These are phyloP conservation scores for Sistotremastrum suecicum DNA, from an alignment of 768 basidiomycete species.

Conservation along the genomic window DNA sequence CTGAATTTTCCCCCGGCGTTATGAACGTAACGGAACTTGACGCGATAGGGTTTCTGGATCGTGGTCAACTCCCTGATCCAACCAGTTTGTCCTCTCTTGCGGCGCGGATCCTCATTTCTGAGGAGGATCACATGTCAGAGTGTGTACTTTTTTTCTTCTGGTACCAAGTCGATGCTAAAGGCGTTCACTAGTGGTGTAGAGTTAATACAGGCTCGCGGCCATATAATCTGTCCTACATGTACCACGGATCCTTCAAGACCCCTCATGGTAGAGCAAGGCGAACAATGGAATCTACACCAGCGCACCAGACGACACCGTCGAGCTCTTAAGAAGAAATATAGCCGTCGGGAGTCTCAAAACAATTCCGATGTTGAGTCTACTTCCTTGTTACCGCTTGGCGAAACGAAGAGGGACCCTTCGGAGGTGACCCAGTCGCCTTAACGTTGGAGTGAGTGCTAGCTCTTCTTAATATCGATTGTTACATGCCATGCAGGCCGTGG, in stretches of 20 bases:
- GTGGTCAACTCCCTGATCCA: constrained; percentile 40
- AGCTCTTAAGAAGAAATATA: constrained; percentile 19
- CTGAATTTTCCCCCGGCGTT: no score
- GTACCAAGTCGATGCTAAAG: constrained; percentile 3
- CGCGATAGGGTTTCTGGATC: constrained; percentile 40
- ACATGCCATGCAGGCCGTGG: no score
- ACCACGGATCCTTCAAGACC: constrained; percentile 43
- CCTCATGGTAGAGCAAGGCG: constrained; percentile 44
- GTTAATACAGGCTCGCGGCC: constrained; percentile 39
- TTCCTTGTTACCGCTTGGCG: no score
- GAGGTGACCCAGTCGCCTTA: no score
- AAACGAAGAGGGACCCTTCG: no score
- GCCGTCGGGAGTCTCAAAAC: no score
- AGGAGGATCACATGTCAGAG: not conserved
- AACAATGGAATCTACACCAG: constrained; percentile 41
- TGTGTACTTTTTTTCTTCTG: not conserved
- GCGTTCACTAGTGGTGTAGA: constrained; percentile 35
- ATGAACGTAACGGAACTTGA: not conserved
- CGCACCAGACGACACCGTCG: constrained; percentile 41
- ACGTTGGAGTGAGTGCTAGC: no score
- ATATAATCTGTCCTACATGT: constrained; percentile 47
- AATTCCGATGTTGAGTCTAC: no score
- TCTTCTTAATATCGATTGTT: no score
- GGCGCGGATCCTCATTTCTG: constrained; percentile 28
- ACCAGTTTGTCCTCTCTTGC: constrained; percentile 39